These are phyloP conservation scores for Cylindrotheca closterium DNA, from an alignment of 108 stramenopile species.

Conservation along the genomic window DNA sequence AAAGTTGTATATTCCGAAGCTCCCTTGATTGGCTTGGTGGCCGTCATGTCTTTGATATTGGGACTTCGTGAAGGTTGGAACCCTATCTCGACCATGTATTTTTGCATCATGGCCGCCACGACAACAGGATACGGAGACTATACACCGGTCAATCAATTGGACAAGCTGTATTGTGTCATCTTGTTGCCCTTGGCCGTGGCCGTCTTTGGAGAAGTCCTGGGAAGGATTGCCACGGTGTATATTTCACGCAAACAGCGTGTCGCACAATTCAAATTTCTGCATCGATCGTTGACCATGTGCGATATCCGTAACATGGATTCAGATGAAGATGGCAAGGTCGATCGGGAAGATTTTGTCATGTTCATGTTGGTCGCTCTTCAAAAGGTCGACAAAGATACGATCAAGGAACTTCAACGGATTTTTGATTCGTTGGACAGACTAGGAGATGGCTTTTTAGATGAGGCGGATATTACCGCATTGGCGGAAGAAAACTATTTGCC, in stretches of 20 bases:
- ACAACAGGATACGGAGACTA: conserved; percentile 52
- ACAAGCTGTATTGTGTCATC: conserved; percentile 33
- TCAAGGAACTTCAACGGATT: conserved; percentile 11
- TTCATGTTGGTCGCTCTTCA: conserved; percentile 60
- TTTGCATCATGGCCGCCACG: conserved; percentile 25
- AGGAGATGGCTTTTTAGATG: conserved; percentile 7
- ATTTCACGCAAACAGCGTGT: conserved; percentile 21
- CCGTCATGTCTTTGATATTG: conserved; percentile 5
- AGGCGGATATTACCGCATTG: conserved; percentile 9
- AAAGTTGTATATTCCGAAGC: not conserved
- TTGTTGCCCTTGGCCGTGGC: conserved; percentile 63
- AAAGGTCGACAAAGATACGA: conserved; percentile 39
- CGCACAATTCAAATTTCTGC: conserved; percentile 33
- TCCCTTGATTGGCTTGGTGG: conserved; percentile 5
- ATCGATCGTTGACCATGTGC: conserved; percentile 39
- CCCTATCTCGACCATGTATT: conserved; percentile 1
- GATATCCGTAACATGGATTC: conserved; percentile 51
- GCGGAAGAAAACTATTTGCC: conserved; percentile 10
- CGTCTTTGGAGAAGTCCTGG: conserved; percentile 47
- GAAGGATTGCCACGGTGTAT: conserved; percentile 33
- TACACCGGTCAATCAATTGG: conserved; percentile 13
- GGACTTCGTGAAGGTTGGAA: conserved; percentile 8
- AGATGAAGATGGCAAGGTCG: conserved; percentile 46
- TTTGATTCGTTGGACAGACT: conserved; percentile 24
- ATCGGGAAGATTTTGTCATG: conserved; percentile 41